Evolutionary conservation across 2,329 filamentous ascomycete species (phyloP), one percentile per base, ranked within the genome.

Genomic region (Ophiostoma australiae): DNA sequence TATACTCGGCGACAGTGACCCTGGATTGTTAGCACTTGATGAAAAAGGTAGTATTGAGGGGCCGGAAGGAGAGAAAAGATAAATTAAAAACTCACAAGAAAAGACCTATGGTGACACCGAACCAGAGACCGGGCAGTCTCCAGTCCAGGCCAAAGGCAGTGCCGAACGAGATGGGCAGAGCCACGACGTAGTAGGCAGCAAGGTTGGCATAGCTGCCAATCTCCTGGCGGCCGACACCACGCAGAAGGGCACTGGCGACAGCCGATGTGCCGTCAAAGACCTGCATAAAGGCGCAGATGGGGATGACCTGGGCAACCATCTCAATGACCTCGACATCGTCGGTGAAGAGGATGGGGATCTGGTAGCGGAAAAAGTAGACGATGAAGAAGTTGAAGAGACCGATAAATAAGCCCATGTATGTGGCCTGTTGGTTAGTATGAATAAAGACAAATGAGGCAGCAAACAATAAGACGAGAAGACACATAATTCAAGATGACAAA

Each of bases 131-230:
- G 71, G 87, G 84, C 52, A 98, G 81, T 67, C 88, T 87, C 93
- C 91, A 96, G 27, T 84, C 84, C 3, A 94, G 81, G 0, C 88
- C 90, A 78, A 98, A 97, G 0, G 89, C 91, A 0, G 91, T 87
- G 4, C 86, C 87, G 74, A 97, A 90, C 55, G 90, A 92, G 44
- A 97, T 87, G 0, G 95, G 94, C 80, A 98, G 84, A 0, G 92
- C 94, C 35, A 98, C 85, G 23, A 87, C 82, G 79, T 98, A 99
- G 81, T 97, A 97, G 31, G 90, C 90, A 68, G 93, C 87, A 2
- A 98, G 81, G 76, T 95, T 96, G 8, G 94, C 89, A 76, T 94
- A 97, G 0, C 94, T 94, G 15, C 94, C 94, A 71, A 98, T 89
- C 74, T 93, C 89, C 80, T 98, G 94, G 72, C 91, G 88, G 2